A percentile compares a stretch with the other conserved stretches of the same genome.
phyloP scores from a whole-genome alignment of 1,139 yeast species.

The Spathaspora jeffriesii region DNA sequence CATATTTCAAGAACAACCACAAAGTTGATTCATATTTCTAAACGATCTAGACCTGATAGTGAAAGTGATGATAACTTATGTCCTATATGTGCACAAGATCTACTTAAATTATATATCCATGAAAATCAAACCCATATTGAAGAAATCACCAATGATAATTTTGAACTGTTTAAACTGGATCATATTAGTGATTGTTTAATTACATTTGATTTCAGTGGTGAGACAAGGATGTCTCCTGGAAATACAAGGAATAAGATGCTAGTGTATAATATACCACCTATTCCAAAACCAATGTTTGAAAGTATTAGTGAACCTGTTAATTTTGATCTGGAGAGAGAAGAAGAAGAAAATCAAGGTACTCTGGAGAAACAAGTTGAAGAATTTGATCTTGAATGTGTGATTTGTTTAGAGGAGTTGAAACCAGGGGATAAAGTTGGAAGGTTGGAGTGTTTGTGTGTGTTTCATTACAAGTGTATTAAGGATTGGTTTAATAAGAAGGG shows the following conservation, averaged over 20 bases:
- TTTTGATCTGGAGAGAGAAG: slow-evolving; percentile 3
- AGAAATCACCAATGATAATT: slow-evolving; percentile 24
- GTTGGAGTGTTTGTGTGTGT: slow-evolving; percentile 90
- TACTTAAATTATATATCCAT: slow-evolving; percentile 53
- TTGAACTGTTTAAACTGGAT: slow-evolving; percentile 53
- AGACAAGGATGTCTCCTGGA: slow-evolving; percentile 40
- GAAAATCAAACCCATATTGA: slow-evolving; percentile 19
- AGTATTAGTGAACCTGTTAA: slow-evolving; percentile 21
- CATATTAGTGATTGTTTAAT: slow-evolving; percentile 74
- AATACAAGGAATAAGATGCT: slow-evolving; percentile 74
- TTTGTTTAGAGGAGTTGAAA: slow-evolving; percentile 84
- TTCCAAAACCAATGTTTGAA: slow-evolving; percentile 44
- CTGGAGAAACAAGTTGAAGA: slow-evolving; percentile 42
- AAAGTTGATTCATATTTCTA: slow-evolving; percentile 1
- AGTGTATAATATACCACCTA: slow-evolving; percentile 71
- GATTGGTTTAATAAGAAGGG: slow-evolving; percentile 91
- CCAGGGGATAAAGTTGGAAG: slow-evolving; percentile 92
- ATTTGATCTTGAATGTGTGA: slow-evolving; percentile 81
- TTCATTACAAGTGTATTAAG: slow-evolving; percentile 87
- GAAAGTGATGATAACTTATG: slow-evolving; percentile 36
- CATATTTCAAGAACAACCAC: slow-evolving; percentile 10
- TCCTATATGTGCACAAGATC: slow-evolving; percentile 50
- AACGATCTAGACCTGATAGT: slow-evolving; percentile 10
- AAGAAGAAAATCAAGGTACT: slow-evolving; percentile 18
- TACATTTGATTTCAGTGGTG: slow-evolving; percentile 64